Evolutionary conservation across 805 yeast species (phyloP).

Genomic region (Metschnikowia drakensbergensis): DNA sequence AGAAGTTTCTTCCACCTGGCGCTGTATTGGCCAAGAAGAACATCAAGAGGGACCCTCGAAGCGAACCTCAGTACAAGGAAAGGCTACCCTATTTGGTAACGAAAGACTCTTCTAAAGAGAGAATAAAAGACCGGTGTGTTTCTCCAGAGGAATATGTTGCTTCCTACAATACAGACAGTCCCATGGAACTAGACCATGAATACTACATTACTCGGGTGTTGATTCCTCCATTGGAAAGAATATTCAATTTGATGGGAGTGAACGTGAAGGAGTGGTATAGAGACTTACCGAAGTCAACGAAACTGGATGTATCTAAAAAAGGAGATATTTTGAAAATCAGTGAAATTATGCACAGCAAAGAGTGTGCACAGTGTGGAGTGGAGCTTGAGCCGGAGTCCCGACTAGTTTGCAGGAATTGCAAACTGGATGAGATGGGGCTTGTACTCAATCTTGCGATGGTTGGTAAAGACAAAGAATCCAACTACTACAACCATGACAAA

Average conservation of each 20-base stretch:
- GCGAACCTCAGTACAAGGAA: constrained; percentile 84
- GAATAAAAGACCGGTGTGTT: constrained; percentile 72
- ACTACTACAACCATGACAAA: constrained; percentile 8
- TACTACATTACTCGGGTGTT: constrained; percentile 82
- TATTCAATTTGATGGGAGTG: constrained; percentile 80
- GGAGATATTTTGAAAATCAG: constrained; percentile 12
- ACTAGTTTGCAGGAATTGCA: constrained; percentile 21
- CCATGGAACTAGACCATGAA: constrained; percentile 63
- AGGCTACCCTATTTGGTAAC: constrained; percentile 84
- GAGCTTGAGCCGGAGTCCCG: constrained; percentile 9
- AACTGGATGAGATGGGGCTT: constrained; percentile 32
- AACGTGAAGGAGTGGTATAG: constrained; percentile 73
- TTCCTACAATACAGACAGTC: constrained; percentile 26
- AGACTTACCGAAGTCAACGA: constrained; percentile 51
- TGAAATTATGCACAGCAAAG: constrained; percentile 11
- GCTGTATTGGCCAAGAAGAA: constrained; percentile 72
- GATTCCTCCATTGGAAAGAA: constrained; percentile 84
- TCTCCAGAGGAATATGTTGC: constrained; percentile 72
- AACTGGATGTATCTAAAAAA: constrained; percentile 6
- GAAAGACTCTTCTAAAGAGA: constrained; percentile 49
- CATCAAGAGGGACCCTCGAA: constrained; percentile 60
- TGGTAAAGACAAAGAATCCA: constrained; percentile 15
- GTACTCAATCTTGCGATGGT: constrained; percentile 27
- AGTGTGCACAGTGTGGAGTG: constrained; percentile 12
- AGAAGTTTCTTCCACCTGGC: constrained; percentile 79